Evolutionary conservation across 1,284 basidiomycete genomes (phyloP).

Genomic region (Rhodotorula mucilaginosa): DNA sequence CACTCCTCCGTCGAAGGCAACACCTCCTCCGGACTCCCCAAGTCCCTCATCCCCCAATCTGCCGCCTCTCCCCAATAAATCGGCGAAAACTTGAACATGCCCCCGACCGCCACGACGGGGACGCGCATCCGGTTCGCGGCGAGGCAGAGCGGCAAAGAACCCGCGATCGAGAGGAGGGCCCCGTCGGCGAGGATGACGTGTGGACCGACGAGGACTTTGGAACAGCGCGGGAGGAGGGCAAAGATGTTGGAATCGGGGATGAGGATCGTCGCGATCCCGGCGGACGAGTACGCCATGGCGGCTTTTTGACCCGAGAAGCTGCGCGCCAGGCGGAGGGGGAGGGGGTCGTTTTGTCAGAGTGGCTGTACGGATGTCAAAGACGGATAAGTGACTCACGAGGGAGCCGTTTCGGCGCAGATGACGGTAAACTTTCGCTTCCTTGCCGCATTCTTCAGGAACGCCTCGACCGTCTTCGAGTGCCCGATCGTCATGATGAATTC

Average conservation of each 20-base stretch:
- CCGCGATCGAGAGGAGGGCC: conserved; percentile 84
- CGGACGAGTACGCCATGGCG: conserved; percentile 71
- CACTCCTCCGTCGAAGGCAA: conserved; percentile 51
- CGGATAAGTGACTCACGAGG: conserved; percentile 60
- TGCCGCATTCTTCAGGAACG: conserved; percentile 85
- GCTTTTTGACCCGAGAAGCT: conserved; percentile 83
- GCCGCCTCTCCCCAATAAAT: conserved; percentile 85
- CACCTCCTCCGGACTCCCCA: conserved; percentile 78
- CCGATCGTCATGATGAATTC: conserved; percentile 96
- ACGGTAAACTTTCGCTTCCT: conserved; percentile 92
- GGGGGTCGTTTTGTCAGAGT: not conserved
- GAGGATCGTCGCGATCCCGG: conserved; percentile 86
- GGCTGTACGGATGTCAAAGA: too few relatives aligned
- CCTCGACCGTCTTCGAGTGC: conserved; percentile 89
- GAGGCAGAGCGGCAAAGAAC: conserved; percentile 76
- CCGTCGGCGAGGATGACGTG: conserved; percentile 90
- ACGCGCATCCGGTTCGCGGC: conserved; percentile 90
- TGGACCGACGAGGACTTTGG: conserved; percentile 90
- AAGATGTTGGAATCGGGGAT: conserved; percentile 94
- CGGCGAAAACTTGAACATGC: conserved; percentile 93
- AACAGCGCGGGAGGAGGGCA: conserved; percentile 92
- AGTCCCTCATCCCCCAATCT: conserved; percentile 74
- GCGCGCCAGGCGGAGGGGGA: not conserved
- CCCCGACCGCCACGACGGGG: conserved; percentile 89
- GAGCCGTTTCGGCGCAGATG: conserved; percentile 91